Evolutionary conservation across 2,329 filamentous ascomycete genomes (phyloP), one percentile per base, ranked within the genome.

Genomic region (Teratosphaeria gauchensis): DNA sequence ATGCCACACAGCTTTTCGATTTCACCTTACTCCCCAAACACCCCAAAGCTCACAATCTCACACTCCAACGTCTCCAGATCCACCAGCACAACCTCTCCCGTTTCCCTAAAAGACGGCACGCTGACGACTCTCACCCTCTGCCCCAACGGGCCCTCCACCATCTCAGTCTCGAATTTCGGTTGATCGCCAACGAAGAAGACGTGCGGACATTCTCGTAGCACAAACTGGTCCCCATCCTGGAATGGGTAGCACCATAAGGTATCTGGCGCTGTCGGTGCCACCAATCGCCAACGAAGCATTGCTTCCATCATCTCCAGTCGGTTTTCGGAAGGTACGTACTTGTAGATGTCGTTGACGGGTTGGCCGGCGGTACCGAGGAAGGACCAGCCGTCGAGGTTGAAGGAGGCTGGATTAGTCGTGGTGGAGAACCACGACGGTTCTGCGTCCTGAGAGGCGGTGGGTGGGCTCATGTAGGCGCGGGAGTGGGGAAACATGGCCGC

Each of bases 171-270:
- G 65, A 86, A 85, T 11, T 84, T 69, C 0, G 83, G 86, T 62
- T 84, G 76, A 51, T 72, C 68, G 0, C 78, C 78, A 7, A 89
- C 87, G 71, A 99, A 90, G 76, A 90, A 97, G 33, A 99, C 78
- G 69, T 99, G 92, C 2, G 94, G 94, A 62, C 90, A 95, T 19
- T 85, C 78, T 63, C 86, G 84, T 67, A 99, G 80, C 51, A 97
- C 87, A 69, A 97, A 95, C 0, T 90, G 91, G 69, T 99, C 95
- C 55, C 90, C 83, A 19, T 94, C 89, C 74, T 97, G 92, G 74
- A 96, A 99, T 0, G 94, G 94, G 70, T 97, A 99, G 69, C 89
- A 92, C 89, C 91, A 96, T 51, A 99, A 72, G 0, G 95, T 99
- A 74, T 99, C 95, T 0, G 95, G 94, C 1, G 94, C 94, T 0